A percentile compares a stretch with the other conserved stretches of the same genome.
Conservation (phyloP, 2,329 filamentous ascomycete species). For the Epichloe uncinata region DNA sequence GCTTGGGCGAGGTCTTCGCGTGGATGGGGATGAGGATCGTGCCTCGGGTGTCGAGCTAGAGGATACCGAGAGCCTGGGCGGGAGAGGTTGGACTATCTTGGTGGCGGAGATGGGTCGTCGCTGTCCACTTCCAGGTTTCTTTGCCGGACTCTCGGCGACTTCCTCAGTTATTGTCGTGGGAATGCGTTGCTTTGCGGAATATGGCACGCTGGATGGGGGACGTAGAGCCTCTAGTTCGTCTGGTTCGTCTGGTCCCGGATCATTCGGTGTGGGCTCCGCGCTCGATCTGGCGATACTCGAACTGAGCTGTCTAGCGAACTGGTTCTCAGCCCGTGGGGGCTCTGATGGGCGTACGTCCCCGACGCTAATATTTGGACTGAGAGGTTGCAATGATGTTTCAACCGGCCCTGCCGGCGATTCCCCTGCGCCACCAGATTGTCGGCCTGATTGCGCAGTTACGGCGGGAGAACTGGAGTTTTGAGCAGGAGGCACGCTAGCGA, state of each 20-base stretch:
- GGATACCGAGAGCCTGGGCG: background rate
- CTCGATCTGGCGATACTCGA: constrained; percentile 2
- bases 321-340: background rate
- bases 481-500: constrained; percentile 27
- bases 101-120: constrained; percentile 26
- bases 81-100: constrained; percentile 2
- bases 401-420: background rate
- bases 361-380: background rate
- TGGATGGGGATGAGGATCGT: constrained; percentile 28
- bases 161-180: constrained; percentile 11
- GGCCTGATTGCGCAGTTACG: background rate
- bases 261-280: background rate
- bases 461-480: constrained; percentile 6
- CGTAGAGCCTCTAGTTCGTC: constrained; percentile 2
- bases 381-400: background rate
- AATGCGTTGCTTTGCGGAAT: constrained; percentile 1
- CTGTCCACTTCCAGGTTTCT: constrained; percentile 43
- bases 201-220: constrained; percentile 8
- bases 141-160: constrained; percentile 32
- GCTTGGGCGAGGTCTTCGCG: constrained; percentile 26
- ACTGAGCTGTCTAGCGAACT: constrained; percentile 5
- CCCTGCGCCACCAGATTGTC: background rate
- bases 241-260: background rate
- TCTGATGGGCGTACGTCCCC: background rate
- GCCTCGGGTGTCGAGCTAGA: constrained; percentile 4